Conservation (phyloP, 257 asterid genomes). For the Solanum corneliomulleri region DNA sequence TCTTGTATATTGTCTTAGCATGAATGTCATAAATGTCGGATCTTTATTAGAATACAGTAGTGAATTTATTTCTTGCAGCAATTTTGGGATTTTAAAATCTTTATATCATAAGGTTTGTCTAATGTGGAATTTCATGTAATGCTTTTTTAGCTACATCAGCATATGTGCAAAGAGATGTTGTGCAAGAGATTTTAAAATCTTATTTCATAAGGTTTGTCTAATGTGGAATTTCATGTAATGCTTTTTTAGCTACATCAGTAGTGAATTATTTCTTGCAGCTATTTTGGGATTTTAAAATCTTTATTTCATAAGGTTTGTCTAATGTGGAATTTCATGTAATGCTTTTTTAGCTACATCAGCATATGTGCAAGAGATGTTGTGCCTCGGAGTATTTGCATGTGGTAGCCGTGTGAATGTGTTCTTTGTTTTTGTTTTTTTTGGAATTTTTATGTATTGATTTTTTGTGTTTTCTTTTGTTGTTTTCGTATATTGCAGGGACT, state of each 20-base stretch:
- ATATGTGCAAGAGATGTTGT: not conserved
- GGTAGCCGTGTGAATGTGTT: not conserved
- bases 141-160: not conserved
- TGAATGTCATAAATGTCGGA: not conserved
- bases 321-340: not conserved
- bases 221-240: not conserved
- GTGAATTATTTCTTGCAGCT: not conserved
- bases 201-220: not conserved
- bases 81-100: not conserved
- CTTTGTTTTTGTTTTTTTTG: not conserved
- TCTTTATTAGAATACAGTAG: not conserved
- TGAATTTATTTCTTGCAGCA: not conserved
- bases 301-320: not conserved
- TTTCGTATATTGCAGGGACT: conserved; percentile 7
- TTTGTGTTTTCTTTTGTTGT: not conserved
- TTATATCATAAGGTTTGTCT: not conserved
- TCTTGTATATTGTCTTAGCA: not conserved
- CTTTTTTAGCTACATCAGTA: not conserved
- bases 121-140: not conserved
- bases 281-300: not conserved
- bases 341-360: not conserved
- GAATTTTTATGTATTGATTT: not conserved
- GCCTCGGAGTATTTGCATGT: not conserved
- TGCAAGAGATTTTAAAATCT: not conserved
- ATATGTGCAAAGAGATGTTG: not conserved